A percentile compares a stretch with the other conserved stretches of the same genome.
Evolutionary conservation across 2,329 filamentous ascomycete genomes (phyloP).

Genomic region (Stagonosporopsis chrysanthemi): DNA sequence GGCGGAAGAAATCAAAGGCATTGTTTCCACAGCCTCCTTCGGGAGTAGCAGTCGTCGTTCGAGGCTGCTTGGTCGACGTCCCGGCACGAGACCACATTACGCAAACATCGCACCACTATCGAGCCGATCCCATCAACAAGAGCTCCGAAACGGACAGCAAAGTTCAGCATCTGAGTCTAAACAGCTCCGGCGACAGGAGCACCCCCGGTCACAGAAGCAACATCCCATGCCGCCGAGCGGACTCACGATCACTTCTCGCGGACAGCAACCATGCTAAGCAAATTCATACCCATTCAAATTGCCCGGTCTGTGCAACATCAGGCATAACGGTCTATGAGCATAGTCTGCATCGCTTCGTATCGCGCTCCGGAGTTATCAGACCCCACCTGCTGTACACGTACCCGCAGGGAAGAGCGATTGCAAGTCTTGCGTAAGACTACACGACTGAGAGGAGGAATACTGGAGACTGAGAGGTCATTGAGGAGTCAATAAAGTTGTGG

Average conservation of each 20-base stretch:
- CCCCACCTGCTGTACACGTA: conserved; percentile 5
- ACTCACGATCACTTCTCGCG: not conserved
- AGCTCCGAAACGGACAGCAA: not conserved
- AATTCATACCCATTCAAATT: not conserved
- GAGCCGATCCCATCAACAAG: not conserved
- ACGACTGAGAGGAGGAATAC: not conserved
- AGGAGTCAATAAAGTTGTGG: not conserved
- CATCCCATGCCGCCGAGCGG: not conserved
- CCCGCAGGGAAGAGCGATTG: conserved; percentile 9
- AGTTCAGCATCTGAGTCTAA: not conserved
- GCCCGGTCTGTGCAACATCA: not conserved
- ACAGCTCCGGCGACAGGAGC: not conserved
- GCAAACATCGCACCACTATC: not conserved
- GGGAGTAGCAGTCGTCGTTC: not conserved
- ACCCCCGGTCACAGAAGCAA: not conserved
- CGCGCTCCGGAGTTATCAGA: conserved; percentile 13
- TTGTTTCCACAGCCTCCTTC: not conserved
- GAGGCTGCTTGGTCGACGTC: not conserved
- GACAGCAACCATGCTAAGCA: conserved; percentile 2
- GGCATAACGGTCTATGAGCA: conserved; percentile 1
- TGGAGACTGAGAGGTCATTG: not conserved
- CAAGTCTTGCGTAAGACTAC: not conserved
- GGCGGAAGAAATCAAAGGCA: not conserved
- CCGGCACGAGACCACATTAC: not conserved
- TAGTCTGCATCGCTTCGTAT: not conserved